A percentile compares a stretch with the other conserved stretches of the same genome.
These are phyloP conservation scores for Zanthoxylum bungeanum DNA, from an alignment of 345 rosid species.

Conservation along the genomic window DNA sequence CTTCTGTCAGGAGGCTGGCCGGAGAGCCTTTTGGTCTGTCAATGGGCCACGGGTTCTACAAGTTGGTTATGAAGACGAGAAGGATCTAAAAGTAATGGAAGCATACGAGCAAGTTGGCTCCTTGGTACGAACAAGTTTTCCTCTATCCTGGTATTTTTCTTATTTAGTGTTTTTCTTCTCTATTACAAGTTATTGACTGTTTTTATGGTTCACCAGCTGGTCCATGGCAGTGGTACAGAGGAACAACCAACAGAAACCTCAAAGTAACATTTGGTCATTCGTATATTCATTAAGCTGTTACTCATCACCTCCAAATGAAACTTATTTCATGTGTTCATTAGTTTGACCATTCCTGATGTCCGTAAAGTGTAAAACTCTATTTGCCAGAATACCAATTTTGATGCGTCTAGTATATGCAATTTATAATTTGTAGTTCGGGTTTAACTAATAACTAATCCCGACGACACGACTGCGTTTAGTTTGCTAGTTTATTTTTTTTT, in stretches of 20 bases:
- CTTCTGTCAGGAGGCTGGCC: conserved; percentile 67
- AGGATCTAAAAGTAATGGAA: conserved; percentile 85
- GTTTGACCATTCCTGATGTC: neutral
- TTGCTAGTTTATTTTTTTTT: no score
- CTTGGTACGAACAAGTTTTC: conserved; percentile 42
- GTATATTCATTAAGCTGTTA: neutral
- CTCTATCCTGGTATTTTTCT: neutral
- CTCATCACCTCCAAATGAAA: neutral
- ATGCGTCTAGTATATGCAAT: neutral
- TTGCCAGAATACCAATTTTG: neutral
- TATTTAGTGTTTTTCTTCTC: neutral
- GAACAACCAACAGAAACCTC: conserved; percentile 34
- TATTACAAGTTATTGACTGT: neutral
- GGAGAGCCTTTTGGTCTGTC: conserved; percentile 82
- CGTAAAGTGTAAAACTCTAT: neutral
- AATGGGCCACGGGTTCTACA: conserved; percentile 84
- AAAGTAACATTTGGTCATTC: conserved; percentile 26
- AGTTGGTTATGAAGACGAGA: conserved; percentile 86
- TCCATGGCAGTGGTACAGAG: conserved; percentile 43
- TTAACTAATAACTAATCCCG: no score
- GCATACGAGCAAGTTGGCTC: conserved; percentile 86
- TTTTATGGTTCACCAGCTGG: conserved; percentile 38
- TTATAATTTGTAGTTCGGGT: neutral
- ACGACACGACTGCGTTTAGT: no score
- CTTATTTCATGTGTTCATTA: neutral